Evolutionary conservation across 176 grass and related monocot genomes (phyloP), one percentile per base, ranked within the genome.

Genomic region (Oryza nivara): DNA sequence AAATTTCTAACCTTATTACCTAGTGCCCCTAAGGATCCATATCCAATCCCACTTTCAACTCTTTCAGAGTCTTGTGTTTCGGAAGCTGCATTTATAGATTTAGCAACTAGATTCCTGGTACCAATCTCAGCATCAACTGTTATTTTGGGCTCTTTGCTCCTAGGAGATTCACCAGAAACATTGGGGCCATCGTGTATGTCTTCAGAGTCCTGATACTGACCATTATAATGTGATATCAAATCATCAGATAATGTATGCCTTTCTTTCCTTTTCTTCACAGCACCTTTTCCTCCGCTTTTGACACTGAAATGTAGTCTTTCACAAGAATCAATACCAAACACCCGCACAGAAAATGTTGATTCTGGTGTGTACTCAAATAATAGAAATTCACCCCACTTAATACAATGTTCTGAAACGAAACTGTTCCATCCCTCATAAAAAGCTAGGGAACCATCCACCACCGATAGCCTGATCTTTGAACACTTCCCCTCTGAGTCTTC

Each of bases 381-480:
- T 43, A 95, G 12, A 56, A 91, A n/a, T 0, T 92, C 88, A 38
- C 83, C 90, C 69, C 26, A 40, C 58, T 51, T 74, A 68, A 95
- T 88, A 1, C 25, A 83, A 88, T 95, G 87, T 49, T 83, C 70
- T 40, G 77, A 86, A 75, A 91, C 88, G 90, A 95, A 92, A 63
- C 69, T 70, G 72, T 34, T 22, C 93, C 93, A 95, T 56, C 93
- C 90, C 34, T 87, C 70, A 86, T 82, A 17, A 82, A 92, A 95
- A 63, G 66, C 67, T 41, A 90, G 78, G 40, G 30, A 83, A 68
- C 51, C 88, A 84, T 70, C 46, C 51, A 88, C 63, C 86, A 63
- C 10, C 0, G 86, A 86, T 22, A 92, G 6, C 78, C 51, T 70
- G 72, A 88, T 78, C 11, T 6, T 67, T 23, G 79, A 92, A 84